Percentiles rank a stretch among this genome's conserved stretches.
Evolutionary conservation across 305 asterid species (phyloP).

Genomic region (Plantago lanceolata): DNA sequence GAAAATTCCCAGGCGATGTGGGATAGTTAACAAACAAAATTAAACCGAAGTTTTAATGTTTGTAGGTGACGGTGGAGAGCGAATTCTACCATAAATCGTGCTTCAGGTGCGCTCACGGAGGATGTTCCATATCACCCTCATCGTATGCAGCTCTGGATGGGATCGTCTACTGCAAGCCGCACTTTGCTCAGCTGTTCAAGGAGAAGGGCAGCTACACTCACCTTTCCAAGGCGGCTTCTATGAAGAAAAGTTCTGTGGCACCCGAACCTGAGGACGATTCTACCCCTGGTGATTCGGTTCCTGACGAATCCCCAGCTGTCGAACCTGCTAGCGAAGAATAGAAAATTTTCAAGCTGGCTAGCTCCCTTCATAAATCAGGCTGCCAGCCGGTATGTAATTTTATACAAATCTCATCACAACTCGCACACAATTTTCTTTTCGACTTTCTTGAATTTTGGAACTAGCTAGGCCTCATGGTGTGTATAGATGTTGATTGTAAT

Average conservation of each 20-base stretch:
- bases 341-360: neutral
- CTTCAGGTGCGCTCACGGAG: slow-evolving; percentile 77
- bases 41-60: neutral
- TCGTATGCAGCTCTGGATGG: slow-evolving; percentile 85
- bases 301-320: neutral
- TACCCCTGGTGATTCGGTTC: neutral
- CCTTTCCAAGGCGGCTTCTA: slow-evolving; percentile 47
- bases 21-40: neutral
- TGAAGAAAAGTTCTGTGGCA: slow-evolving; percentile 31
- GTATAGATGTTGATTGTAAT: neutral
- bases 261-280: neutral
- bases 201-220: slow-evolving; percentile 68
- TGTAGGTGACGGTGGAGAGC: slow-evolving; percentile 67
- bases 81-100: slow-evolving; percentile 64
- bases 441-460: neutral
- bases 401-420: neutral
- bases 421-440: neutral
- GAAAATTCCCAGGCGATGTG: neutral
- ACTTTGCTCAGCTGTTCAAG: slow-evolving; percentile 71
- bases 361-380: neutral
- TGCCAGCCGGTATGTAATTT: neutral
- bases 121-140: slow-evolving; percentile 63
- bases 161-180: slow-evolving; percentile 67
- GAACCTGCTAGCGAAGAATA: slow-evolving; percentile 4
- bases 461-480: neutral